phyloP scores from a whole-genome alignment of 2,329 filamentous ascomycete genomes.

The Corniculantispora saksenae region DNA sequence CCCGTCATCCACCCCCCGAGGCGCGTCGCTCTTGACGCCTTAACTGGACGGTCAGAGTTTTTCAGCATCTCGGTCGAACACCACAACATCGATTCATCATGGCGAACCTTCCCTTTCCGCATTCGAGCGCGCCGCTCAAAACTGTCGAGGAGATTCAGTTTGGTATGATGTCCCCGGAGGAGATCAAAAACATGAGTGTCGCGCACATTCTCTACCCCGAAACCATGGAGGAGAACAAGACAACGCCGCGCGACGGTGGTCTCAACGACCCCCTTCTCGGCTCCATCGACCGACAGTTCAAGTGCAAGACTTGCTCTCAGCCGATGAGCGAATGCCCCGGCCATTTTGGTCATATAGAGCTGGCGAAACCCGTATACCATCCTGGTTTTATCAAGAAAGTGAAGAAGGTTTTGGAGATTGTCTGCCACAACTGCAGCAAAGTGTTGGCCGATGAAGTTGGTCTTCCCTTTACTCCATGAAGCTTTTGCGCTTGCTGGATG shows the following conservation, averaged over 20 bases:
- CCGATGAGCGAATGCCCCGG: slow-evolving; percentile 95
- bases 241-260: slow-evolving; percentile 85
- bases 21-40: slow-evolving; percentile 21
- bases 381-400: slow-evolving; percentile 96
- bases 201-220: slow-evolving; percentile 96
- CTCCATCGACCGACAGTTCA: slow-evolving; percentile 92
- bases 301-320: slow-evolving; percentile 95
- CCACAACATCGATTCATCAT: slow-evolving; percentile 56
- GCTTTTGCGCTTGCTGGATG: slow-evolving; percentile 56
- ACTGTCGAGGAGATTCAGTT: slow-evolving; percentile 99
- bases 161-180: slow-evolving; percentile 93
- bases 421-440: slow-evolving; percentile 98
- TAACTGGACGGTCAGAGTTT: slow-evolving; percentile 24
- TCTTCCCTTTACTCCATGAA: slow-evolving; percentile 59
- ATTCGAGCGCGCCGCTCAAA: slow-evolving; percentile 93
- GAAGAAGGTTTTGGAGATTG: slow-evolving; percentile 98
- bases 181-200: slow-evolving; percentile 99
- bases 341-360: slow-evolving; percentile 98
- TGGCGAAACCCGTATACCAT: slow-evolving; percentile 95
- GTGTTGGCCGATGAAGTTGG: slow-evolving; percentile 97
- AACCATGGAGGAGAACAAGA: slow-evolving; percentile 96
- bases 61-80: slow-evolving; percentile 13
- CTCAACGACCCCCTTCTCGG: slow-evolving; percentile 95
- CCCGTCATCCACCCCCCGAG: slow-evolving; percentile 5
- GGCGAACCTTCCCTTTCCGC: slow-evolving; percentile 88